Evolutionary conservation across 257 asterid genomes (phyloP).

Genomic region (Fraxinus cuspidata): DNA sequence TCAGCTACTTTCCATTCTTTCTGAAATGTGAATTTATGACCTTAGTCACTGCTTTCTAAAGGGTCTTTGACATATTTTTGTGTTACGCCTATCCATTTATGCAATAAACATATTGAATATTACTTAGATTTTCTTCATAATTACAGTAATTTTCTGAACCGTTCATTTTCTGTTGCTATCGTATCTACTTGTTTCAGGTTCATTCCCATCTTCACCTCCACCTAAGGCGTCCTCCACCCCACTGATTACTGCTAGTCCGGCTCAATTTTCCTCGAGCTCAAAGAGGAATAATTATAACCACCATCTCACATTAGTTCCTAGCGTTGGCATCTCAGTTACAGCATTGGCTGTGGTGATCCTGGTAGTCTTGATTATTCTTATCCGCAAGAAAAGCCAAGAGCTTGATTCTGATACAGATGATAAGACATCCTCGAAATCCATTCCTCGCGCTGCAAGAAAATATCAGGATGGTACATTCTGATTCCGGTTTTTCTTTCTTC

Average conservation of each 20-base stretch:
- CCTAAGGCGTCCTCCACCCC: constrained; percentile 59
- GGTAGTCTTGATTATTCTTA: constrained; percentile 55
- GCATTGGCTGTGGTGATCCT: constrained; percentile 55
- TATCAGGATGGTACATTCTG: constrained; percentile 64
- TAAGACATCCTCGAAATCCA: constrained; percentile 43
- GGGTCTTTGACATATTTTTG: neutral
- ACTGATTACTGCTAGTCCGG: constrained; percentile 56
- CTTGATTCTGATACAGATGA: constrained; percentile 49
- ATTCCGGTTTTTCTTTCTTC: constrained; percentile 12
- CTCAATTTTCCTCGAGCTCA: constrained; percentile 50
- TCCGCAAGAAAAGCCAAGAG: constrained; percentile 63
- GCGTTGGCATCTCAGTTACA: constrained; percentile 68
- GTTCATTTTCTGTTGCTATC: neutral
- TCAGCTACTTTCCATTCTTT: neutral
- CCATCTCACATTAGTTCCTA: constrained; percentile 64
- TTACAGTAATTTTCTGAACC: neutral
- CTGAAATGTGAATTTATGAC: neutral
- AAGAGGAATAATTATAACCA: constrained; percentile 51
- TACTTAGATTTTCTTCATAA: neutral
- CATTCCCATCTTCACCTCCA: constrained; percentile 47
- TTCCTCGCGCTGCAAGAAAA: constrained; percentile 50
- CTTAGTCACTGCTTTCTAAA: neutral
- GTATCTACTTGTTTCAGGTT: constrained; percentile 38
- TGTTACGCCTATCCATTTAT: neutral
- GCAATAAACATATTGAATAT: neutral